Conservation (phyloP, 148 eudicot species). For the Rhododendron vialii region DNA sequence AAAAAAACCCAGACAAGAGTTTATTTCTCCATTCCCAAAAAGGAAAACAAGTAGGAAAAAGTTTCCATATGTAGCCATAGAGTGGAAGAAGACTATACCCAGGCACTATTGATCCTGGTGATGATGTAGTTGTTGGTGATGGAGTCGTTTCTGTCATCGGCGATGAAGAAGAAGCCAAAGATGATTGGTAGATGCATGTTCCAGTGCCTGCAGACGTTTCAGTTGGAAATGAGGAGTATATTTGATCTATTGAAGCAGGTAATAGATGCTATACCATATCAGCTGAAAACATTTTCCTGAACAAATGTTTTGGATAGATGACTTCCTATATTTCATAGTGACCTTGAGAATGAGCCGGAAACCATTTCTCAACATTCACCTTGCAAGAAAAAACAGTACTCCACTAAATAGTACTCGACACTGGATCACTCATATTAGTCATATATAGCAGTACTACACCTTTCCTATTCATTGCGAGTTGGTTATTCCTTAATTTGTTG, state of each 20-base stretch:
- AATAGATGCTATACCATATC: not conserved
- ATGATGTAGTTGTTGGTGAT: conserved; percentile 21
- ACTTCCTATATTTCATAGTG: not conserved
- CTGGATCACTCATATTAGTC: too few relatives aligned
- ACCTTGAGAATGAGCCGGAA: not conserved
- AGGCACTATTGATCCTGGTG: conserved; percentile 35
- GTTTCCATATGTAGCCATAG: not conserved
- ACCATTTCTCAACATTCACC: not conserved
- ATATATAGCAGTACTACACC: too few relatives aligned
- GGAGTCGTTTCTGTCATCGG: conserved; percentile 23
- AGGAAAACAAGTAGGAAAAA: not conserved
- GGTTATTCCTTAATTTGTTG: too few relatives aligned
- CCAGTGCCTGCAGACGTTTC: conserved; percentile 61
- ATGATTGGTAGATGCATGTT: conserved; percentile 56
- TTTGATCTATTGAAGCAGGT: not conserved
- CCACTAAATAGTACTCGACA: too few relatives aligned
- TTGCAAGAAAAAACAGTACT: not conserved
- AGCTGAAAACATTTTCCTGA: not conserved
- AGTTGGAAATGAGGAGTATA: not conserved
- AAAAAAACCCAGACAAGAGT: not conserved
- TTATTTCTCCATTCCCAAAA: not conserved
- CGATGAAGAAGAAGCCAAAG: conserved; percentile 25
- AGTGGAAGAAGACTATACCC: conserved; percentile 24
- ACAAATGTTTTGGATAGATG: not conserved
- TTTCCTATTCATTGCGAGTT: too few relatives aligned